These are phyloP conservation scores for Mesotaenium endlicherianum DNA, from an alignment of 139 green algal species.

Conservation along the genomic window DNA sequence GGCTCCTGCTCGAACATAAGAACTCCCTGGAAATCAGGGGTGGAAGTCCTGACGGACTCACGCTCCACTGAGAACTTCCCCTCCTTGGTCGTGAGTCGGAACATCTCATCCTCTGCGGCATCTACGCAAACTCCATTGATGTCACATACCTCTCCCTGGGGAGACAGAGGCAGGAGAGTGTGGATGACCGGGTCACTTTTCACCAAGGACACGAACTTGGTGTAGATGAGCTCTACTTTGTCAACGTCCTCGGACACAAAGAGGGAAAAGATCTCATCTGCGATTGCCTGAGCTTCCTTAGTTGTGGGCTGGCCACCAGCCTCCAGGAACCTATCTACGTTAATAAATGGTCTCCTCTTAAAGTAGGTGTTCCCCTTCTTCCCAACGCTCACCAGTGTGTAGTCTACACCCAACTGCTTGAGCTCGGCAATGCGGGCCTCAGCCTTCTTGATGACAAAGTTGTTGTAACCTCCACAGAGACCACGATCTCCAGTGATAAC, in stretches of 20 bases:
- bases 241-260: conserved; percentile 88
- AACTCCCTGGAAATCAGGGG: conserved; percentile 72
- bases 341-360: conserved; percentile 60
- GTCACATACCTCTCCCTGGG: conserved; percentile 89
- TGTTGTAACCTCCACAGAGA: conserved; percentile 99
- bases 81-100: conserved; percentile 87
- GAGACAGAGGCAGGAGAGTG: conserved; percentile 90
- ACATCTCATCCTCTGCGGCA: conserved; percentile 94
- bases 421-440: conserved; percentile 88
- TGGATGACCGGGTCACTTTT: conserved; percentile 84
- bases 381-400: conserved; percentile 83
- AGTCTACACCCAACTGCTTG: conserved; percentile 72
- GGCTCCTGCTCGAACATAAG: conserved; percentile 99
- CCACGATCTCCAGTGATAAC: conserved; percentile 92
- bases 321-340: conserved; percentile 67
- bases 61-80: conserved; percentile 85
- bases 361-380: conserved; percentile 94
- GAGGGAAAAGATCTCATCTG: conserved; percentile 93
- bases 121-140: conserved; percentile 95
- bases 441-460: conserved; percentile 88
- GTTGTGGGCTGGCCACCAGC: conserved; percentile 84
- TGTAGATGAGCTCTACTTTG: conserved; percentile 98
- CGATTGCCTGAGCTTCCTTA: conserved; percentile 94
- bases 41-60: conserved; percentile 69
- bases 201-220: conserved; percentile 98